Evolutionary conservation across 192 early-diverging fungal genomes (phyloP), one percentile per base, ranked within the genome.

Genomic region (Coemansia sp.): DNA sequence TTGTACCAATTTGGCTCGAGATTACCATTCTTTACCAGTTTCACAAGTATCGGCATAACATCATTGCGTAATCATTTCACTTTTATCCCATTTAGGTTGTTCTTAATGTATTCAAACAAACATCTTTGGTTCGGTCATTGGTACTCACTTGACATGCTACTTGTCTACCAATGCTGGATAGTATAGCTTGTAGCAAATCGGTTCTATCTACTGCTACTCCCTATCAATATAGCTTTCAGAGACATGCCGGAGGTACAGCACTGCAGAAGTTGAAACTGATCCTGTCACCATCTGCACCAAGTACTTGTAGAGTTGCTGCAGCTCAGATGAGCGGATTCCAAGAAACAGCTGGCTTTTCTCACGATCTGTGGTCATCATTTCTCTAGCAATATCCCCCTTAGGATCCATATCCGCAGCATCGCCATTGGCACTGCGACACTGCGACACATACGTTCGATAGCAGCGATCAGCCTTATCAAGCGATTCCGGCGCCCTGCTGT

Each of bases 11-110:
- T 52, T 45, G 88, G 53, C 89, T 92, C 67, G 93, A 94, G 62
- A 88, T 91, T 53, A 85, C 84, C 16, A 87, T 92, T 37, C 89
- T 90, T 69, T 78, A 85, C 59, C 89, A 91, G 56, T 91, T 91
- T 43, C 85, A 86, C 56, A 61, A 86, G 8, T 91, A 91, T 69
- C 65, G 63, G 37, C 40, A 59, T 45, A 40, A 47, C 40, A 5
- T 50, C 38, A 47, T 6, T 32, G 23, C 5, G 42, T 44, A 32
- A 16, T 5, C 13, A 18, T n/a, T 50, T 50, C 48, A n/a, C 16
- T n/a, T 50, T 50, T 50, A 7, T 50, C 6, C 7, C n/a, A 0
- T 53, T 26, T 49, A 49, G n/a, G 23, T 37, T 37, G 19, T 9
- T 13, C 13, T 56, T 16, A 26, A 44, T 60, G 58, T 32, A 18